Conservation (phyloP, 805 yeast genomes). For the Candida montana region DNA sequence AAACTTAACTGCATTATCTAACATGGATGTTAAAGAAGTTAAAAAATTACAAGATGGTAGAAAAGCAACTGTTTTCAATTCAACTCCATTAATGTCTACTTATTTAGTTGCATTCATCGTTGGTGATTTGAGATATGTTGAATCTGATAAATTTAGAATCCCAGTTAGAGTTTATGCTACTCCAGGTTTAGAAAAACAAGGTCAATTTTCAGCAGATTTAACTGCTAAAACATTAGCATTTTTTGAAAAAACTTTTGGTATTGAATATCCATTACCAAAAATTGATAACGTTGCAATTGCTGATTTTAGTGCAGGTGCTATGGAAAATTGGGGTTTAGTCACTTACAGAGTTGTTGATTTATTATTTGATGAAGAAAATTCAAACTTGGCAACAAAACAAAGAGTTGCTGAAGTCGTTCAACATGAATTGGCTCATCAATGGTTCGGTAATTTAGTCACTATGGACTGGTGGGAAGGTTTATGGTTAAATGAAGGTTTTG, state of each 20-base stretch:
- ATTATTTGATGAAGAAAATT: constrained; percentile 63
- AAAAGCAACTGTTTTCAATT: constrained; percentile 57
- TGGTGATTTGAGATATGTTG: constrained; percentile 74
- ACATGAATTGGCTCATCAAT: constrained; percentile 88
- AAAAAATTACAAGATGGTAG: constrained; percentile 36
- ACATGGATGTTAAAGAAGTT: constrained; percentile 59
- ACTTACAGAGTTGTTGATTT: constrained; percentile 76
- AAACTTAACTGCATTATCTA: constrained; percentile 55
- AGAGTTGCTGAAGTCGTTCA: constrained; percentile 82
- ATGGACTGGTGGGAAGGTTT: constrained; percentile 93
- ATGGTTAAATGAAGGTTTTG: constrained; percentile 87
- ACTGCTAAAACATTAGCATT: constrained; percentile 72
- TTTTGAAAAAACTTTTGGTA: constrained; percentile 68
- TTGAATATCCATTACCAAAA: constrained; percentile 75
- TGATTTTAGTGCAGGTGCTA: constrained; percentile 82
- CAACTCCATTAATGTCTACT: constrained; percentile 83
- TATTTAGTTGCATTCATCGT: constrained; percentile 79
- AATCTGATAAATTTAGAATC: constrained; percentile 56
- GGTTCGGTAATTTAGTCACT: constrained; percentile 88
- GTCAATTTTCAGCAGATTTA: constrained; percentile 65
- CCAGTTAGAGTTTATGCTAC: constrained; percentile 82
- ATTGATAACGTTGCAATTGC: constrained; percentile 79
- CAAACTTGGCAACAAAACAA: constrained; percentile 58
- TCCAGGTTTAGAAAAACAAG: constrained; percentile 68
- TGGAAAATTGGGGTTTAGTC: constrained; percentile 83